These are phyloP conservation scores for Biscogniauxia mediterranea DNA, from an alignment of 2,329 filamentous ascomycete species.

Conservation along the genomic window DNA sequence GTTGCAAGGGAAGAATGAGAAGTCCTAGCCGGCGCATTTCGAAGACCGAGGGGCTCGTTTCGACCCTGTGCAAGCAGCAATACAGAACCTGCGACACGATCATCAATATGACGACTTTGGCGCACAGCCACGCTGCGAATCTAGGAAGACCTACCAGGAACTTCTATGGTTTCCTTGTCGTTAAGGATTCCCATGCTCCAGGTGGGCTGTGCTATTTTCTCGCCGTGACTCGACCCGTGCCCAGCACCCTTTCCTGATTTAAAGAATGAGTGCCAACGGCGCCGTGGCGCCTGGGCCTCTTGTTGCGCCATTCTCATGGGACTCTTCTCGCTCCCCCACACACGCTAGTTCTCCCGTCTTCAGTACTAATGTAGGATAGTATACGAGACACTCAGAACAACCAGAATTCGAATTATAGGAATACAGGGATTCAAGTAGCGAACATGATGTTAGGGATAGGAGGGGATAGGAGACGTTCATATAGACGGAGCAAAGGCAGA, in stretches of 20 bases:
- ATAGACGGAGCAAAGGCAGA: not conserved
- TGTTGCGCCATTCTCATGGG: not conserved
- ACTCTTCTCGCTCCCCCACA: not conserved
- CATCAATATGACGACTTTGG: conserved; percentile 4
- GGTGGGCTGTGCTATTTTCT: conserved; percentile 21
- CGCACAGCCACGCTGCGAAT: not conserved
- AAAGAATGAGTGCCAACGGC: conserved; percentile 21
- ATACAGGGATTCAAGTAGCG: not conserved
- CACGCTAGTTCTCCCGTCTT: not conserved
- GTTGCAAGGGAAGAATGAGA: conserved; percentile 57
- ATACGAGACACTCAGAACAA: not conserved
- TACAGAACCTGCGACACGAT: conserved; percentile 50
- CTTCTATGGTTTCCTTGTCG: conserved; percentile 77
- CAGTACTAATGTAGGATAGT: not conserved
- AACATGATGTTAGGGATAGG: not conserved
- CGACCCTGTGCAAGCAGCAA: conserved; percentile 53
- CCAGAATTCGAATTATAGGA: not conserved
- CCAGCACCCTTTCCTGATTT: conserved; percentile 2
- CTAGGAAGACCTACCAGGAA: conserved; percentile 62
- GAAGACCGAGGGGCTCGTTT: conserved; percentile 59
- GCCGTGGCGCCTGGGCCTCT: conserved; percentile 9
- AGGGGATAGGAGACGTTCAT: not conserved
- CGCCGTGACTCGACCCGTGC: not conserved
- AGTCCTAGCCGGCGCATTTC: conserved; percentile 54
- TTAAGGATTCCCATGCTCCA: conserved; percentile 80